These are phyloP conservation scores for Dryas integrifolia DNA, from an alignment of 331 rosid species.

Conservation along the genomic window DNA sequence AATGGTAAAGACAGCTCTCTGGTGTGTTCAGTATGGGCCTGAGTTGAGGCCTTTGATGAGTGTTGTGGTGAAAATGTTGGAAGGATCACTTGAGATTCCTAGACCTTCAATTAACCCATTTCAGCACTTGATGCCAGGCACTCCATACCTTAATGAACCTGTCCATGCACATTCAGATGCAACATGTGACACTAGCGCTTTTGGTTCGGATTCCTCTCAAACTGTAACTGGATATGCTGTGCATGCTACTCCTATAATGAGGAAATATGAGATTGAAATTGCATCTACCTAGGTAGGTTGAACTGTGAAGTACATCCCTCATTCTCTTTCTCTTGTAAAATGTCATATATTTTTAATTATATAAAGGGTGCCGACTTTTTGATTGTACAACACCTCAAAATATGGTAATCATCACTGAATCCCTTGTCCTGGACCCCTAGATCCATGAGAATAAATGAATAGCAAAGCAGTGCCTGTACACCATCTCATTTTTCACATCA, in stretches of 20 bases:
- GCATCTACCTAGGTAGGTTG: constrained; percentile 19
- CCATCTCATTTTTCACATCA: too few relatives aligned
- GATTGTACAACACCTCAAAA: too few relatives aligned
- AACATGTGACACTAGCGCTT: background rate
- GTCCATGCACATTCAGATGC: constrained; percentile 1
- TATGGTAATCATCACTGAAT: too few relatives aligned
- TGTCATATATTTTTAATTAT: background rate
- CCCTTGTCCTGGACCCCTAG: too few relatives aligned
- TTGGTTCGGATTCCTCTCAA: constrained; percentile 1
- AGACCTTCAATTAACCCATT: constrained; percentile 30
- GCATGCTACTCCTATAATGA: constrained; percentile 25
- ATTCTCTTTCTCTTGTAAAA: background rate
- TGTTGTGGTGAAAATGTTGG: constrained; percentile 45
- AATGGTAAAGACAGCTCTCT: constrained; percentile 36
- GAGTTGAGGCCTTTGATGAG: constrained; percentile 44
- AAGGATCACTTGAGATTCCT: constrained; percentile 38
- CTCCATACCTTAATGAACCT: background rate
- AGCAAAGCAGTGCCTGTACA: too few relatives aligned
- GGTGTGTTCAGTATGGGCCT: constrained; percentile 39
- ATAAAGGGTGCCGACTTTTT: too few relatives aligned
- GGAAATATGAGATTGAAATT: constrained; percentile 22
- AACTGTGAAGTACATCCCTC: background rate
- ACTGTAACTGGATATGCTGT: constrained; percentile 11
- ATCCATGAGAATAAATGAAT: too few relatives aligned
- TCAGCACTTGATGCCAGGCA: constrained; percentile 16